These are phyloP conservation scores for Helianthus tuberosus DNA, from an alignment of 129 eudicot species.

Conservation along the genomic window DNA sequence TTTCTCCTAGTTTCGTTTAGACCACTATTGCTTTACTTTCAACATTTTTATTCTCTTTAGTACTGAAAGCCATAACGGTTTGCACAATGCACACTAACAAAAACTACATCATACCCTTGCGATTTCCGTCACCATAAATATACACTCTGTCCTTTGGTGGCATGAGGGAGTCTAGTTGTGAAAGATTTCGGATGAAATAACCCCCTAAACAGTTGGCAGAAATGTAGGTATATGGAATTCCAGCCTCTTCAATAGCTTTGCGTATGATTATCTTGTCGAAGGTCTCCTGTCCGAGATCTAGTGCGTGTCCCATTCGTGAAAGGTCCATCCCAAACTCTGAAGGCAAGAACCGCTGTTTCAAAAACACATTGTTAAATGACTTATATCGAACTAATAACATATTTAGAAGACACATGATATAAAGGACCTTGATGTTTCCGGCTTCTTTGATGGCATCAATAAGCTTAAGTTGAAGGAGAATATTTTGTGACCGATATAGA, in stretches of 20 bases:
- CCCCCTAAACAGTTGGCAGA: conserved; percentile 57
- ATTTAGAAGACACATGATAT: not conserved
- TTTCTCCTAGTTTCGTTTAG: too few species aligned
- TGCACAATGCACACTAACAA: too few species aligned
- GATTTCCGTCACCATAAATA: conserved; percentile 37
- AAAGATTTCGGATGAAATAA: conserved; percentile 43
- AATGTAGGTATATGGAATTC: conserved; percentile 51
- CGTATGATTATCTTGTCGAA: conserved; percentile 51
- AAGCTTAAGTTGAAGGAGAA: conserved; percentile 65
- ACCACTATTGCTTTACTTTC: too few species aligned
- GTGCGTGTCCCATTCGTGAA: conserved; percentile 32
- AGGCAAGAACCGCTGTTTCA: conserved; percentile 52
- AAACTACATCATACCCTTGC: conserved; percentile 32
- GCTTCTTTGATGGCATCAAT: conserved; percentile 85
- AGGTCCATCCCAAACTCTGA: conserved; percentile 61
- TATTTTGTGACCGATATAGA: conserved; percentile 49
- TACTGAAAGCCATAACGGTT: too few species aligned
- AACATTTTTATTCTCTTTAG: too few species aligned
- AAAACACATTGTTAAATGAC: too few species aligned
- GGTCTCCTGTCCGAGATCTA: conserved; percentile 41
- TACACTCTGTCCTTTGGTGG: conserved; percentile 45
- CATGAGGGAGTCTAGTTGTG: conserved; percentile 37
- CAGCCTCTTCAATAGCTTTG: conserved; percentile 53
- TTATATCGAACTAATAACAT: too few species aligned
- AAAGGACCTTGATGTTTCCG: conserved; percentile 67